Percentiles rank a stretch among this genome's conserved stretches.
Conservation (phyloP, 306 rosid genomes). For the Senna siamea region DNA sequence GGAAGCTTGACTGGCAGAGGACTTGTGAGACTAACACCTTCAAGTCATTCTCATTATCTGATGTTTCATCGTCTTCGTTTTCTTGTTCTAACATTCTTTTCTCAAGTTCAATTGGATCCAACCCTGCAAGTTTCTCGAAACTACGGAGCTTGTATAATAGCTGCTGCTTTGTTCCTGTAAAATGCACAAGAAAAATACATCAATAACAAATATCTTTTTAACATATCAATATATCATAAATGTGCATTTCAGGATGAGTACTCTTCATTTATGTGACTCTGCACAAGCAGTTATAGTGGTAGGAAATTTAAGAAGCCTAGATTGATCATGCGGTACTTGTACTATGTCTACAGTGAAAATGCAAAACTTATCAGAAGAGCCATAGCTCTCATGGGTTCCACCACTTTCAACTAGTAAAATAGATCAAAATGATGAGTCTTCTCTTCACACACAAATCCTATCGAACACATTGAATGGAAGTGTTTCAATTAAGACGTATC, state of each 20-base stretch:
- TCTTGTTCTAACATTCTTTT: conserved; percentile 65
- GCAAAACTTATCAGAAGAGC: neutral
- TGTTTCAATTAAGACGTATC: conserved; percentile 34
- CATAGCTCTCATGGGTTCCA: conserved; percentile 31
- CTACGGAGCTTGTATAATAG: conserved; percentile 79
- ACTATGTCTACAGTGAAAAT: neutral
- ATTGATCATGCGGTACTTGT: neutral
- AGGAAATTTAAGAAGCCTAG: conserved; percentile 20
- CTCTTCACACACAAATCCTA: conserved; percentile 25
- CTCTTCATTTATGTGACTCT: neutral
- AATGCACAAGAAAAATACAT: conserved; percentile 23
- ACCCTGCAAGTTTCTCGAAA: conserved; percentile 86
- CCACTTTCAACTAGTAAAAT: conserved; percentile 23
- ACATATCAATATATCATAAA: neutral
- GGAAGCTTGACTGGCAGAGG: conserved; percentile 33
- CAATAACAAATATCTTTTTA: neutral
- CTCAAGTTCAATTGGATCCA: conserved; percentile 87
- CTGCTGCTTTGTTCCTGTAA: conserved; percentile 80
- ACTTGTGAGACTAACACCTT: conserved; percentile 47
- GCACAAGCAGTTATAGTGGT: conserved; percentile 1
- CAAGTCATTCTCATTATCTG: conserved; percentile 35
- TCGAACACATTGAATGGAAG: conserved; percentile 42
- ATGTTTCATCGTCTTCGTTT: conserved; percentile 46
- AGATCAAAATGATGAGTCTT: no score
- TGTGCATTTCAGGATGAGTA: neutral